Base-by-base conservation (phyloP, 495 filamentous ascomycete species). In the Aspergillus funiculosus region DNA sequence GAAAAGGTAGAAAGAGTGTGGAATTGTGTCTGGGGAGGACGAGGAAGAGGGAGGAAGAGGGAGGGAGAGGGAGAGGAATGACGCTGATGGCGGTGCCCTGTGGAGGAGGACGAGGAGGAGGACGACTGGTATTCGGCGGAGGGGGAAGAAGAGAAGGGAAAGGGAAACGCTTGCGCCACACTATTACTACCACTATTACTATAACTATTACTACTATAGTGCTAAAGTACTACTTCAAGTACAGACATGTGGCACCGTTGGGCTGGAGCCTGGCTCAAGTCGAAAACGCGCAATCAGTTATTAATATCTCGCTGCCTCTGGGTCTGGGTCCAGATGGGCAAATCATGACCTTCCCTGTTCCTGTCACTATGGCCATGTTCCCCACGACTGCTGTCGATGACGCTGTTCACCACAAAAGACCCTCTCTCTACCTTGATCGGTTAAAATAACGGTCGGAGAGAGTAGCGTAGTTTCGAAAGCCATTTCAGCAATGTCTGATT, bases 161-260 rank as follows among this genome's bases (percentile, higher is more conserved):
- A 20, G 32, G 43, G 43, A 31, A 46, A 25, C 19, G 51, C 46
- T 51, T 59, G 56, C 56, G 56, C 56, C 56, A 59, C 56, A 59
- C 51, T 48, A 27, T 30, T 43, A n/a, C n/a, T n/a, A n/a, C n/a
- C n/a, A n/a, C n/a, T n/a, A n/a, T n/a, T n/a, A n/a, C n/a, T n/a
- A n/a, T n/a, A n/a, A n/a, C n/a, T n/a, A n/a, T n/a, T n/a, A n/a
- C n/a, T n/a, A n/a, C n/a, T n/a, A n/a, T n/a, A n/a, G n/a, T n/a
- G n/a, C n/a, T n/a, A n/a, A n/a, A n/a, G n/a, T n/a, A n/a, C n/a
- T n/a, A n/a, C n/a, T n/a, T n/a, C n/a, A n/a, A n/a, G n/a, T n/a
- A n/a, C 34, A 41, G 37, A 52, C 53, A 43, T 56, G 56, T 52
- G 46, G 48, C 50, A 48, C 54, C 43, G 46, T 52, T 47, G 38